Percentiles rank a stretch among this genome's conserved stretches.
Conservation (phyloP, 2,329 filamentous ascomycete genomes). For the Fusarium sp. region DNA sequence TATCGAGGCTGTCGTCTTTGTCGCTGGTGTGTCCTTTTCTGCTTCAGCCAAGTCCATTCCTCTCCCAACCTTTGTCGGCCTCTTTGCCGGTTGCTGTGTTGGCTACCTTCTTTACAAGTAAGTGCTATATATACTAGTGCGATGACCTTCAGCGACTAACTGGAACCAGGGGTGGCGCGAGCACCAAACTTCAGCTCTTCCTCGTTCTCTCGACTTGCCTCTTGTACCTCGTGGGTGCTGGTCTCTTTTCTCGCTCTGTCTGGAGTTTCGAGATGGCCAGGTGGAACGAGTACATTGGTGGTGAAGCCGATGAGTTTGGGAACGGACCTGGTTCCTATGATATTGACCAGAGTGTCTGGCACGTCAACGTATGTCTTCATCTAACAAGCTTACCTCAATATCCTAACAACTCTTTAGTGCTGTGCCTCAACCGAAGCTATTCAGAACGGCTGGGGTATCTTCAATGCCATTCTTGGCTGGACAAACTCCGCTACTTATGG, state of each 20-base stretch:
- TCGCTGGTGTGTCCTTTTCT: conserved; percentile 83
- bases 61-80: conserved; percentile 76
- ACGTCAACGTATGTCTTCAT: conserved; percentile 71
- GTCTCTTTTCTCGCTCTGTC: conserved; percentile 79
- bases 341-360: conserved; percentile 81
- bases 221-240: conserved; percentile 84
- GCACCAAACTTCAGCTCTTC: conserved; percentile 71
- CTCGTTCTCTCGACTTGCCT: conserved; percentile 84
- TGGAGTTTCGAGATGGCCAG: conserved; percentile 77
- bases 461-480: conserved; percentile 89
- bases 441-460: conserved; percentile 84
- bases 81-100: conserved; percentile 71
- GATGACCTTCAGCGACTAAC: background rate
- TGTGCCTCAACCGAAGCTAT: conserved; percentile 77
- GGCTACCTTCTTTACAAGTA: conserved; percentile 83
- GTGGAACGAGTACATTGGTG: conserved; percentile 73
- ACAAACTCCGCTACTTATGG: conserved; percentile 88
- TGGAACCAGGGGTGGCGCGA: conserved; percentile 51
- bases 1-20: conserved; percentile 85
- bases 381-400: background rate
- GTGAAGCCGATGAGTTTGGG: conserved; percentile 61
- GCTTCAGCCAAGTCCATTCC: conserved; percentile 81
- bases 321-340: conserved; percentile 80
- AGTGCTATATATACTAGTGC: conserved; percentile 42
- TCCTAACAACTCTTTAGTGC: conserved; percentile 60